Evolutionary conservation across 2,329 filamentous ascomycete genomes (phyloP), one percentile per base, ranked within the genome.

Genomic region (Colletotrichum melonis): DNA sequence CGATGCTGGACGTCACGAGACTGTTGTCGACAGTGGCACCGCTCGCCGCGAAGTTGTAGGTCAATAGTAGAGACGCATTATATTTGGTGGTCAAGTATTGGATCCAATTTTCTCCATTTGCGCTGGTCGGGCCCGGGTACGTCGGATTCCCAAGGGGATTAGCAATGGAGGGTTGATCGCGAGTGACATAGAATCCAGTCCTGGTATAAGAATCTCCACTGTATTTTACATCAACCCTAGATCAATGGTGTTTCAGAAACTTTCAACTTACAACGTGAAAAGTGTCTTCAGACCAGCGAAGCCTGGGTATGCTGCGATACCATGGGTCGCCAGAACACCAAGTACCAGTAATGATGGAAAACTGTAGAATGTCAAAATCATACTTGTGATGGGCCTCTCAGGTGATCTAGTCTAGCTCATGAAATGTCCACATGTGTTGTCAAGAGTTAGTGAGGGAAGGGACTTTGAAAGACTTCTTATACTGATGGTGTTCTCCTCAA

Each of bases 41-140:
- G 22, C 66, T 68, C 14, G 19, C 19, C 9, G 58, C 63, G 5
- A 60, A 56, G 32, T 55, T 55, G 22, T 71, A 28, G 1, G 63
- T 71, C 3, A 71, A 42, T 4, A 55, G 55, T 2, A 66, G 42
- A 1, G 68, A 71, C 2, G 22, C 30, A 6, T 9, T 12, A 26
- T 56, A 16, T 6, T 0, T 24, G 2, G 16, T 78, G 7, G 88
- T 90, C 32, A 90, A 79, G 72, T 83, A 86, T 77, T 90, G 86
- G 5, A 88, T 83, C 87, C 88, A 90, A 72, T 89, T 88, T 0
- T 88, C 86, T 0, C 88, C 88, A 3, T 87, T 88, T 70, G 87
- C 85, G 30, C 66, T 69, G 1, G 87, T 86, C 11, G 62, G 63
- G 22, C 62, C 67, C 2, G 83, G 85, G 75, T 86, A 84, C 56